phyloP scores from a whole-genome alignment of 257 asterid species.

The Plantago elongata region DNA sequence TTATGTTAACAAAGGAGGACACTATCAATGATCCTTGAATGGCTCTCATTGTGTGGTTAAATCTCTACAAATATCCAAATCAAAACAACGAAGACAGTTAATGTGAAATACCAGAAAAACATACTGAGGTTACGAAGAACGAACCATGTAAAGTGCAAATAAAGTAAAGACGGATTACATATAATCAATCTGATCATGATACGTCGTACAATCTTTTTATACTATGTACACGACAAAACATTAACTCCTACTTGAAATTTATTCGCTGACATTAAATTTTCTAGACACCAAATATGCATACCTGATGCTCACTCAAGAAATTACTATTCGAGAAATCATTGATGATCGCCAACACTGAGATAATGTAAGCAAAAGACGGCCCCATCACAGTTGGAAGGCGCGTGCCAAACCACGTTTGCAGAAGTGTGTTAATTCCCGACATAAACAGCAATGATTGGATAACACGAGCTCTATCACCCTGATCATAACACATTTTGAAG shows the following conservation, averaged over 20 bases:
- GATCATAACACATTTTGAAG: slow-evolving; percentile 18
- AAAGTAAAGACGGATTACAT: too few relatives aligned
- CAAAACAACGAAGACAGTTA: slow-evolving; percentile 15
- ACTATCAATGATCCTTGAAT: slow-evolving; percentile 91
- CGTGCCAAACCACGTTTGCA: slow-evolving; percentile 88
- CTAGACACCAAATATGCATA: slow-evolving; percentile 28
- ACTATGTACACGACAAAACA: slow-evolving; percentile 1
- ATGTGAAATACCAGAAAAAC: slow-evolving; percentile 8
- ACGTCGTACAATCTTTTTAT: background rate
- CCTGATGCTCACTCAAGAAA: slow-evolving; percentile 56
- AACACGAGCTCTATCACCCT: slow-evolving; percentile 94
- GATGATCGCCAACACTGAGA: slow-evolving; percentile 64
- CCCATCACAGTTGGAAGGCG: slow-evolving; percentile 98
- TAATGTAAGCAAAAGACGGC: slow-evolving; percentile 77
- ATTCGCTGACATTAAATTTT: slow-evolving; percentile 3
- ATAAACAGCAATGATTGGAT: slow-evolving; percentile 86
- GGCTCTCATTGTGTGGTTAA: slow-evolving; percentile 77
- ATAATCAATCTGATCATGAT: background rate
- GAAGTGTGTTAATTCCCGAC: slow-evolving; percentile 84
- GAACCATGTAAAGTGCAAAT: too few relatives aligned
- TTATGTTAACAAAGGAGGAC: slow-evolving; percentile 76
- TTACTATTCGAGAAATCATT: slow-evolving; percentile 51
- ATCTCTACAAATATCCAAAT: slow-evolving; percentile 61
- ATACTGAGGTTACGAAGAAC: background rate
- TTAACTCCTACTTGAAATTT: background rate